Base-by-base conservation (phyloP, 345 rosid genomes). In the Abelmoschus esculentus region DNA sequence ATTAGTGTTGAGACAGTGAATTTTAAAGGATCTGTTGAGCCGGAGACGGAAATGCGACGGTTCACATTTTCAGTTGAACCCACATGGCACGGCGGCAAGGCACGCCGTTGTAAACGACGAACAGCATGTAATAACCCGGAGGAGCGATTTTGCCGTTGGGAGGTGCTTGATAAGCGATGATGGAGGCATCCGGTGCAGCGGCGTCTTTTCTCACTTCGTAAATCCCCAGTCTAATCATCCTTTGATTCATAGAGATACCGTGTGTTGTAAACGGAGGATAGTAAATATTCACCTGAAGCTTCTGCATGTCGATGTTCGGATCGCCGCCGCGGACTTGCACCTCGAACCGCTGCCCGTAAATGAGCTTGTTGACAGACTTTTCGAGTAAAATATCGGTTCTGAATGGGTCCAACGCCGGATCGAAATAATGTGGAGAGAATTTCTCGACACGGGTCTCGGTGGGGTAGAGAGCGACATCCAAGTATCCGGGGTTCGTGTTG, bases 251-350 rank as follows among this genome's bases (percentile, higher is more conserved):
- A 8, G 86, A 76, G 60, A 85, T 78, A 13, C 91, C 84, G 57
- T 86, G 92, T 3, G 96, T 90, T 2, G 91, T 84, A 28, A 90
- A 90, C 7, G 92, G 63, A 3, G 92, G 88, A 3, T 90, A 84
- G 40, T 84, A 79, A 80, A 86, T 79, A 5, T 76, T 78, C 6
- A 89, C 73, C 71, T 44, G 75, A 9, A 86, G 60, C 19, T 78
- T 77, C 15, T 40, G 1, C 66, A n/a, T 15, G 15, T 47, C 47
- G 12, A 71, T 6, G 3, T 4, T 14, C 18, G 0, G 0, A 1
- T 52, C 59, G 3, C 31, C 17, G 62, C 69, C 31, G 6, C 32
- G 31, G 50, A 85, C 54, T 49, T 74, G 76, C 2, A 84, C 66
- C 5, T 14, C 15, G 61, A 86, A 72, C 3, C 18, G 52, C 3